These are phyloP conservation scores for Gossypium armourianum DNA, from an alignment of 441 rosid species.

Conservation along the genomic window DNA sequence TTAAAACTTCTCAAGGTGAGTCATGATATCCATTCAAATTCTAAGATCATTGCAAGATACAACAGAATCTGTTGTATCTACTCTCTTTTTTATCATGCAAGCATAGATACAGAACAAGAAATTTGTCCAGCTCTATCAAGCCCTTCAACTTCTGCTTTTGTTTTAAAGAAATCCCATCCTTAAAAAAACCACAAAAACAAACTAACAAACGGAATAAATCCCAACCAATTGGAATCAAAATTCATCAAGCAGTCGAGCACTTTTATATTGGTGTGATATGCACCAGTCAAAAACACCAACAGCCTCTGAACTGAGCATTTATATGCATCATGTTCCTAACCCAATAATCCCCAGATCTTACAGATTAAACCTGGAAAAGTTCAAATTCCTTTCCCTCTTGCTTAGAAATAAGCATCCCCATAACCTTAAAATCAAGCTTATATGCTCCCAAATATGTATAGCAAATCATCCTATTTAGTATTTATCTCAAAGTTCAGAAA, in stretches of 20 bases:
- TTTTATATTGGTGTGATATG: background rate
- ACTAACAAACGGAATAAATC: background rate
- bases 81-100: background rate
- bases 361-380: constrained; percentile 2
- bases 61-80: background rate
- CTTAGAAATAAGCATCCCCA: background rate
- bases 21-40: background rate
- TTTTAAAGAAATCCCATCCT: background rate
- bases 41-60: background rate
- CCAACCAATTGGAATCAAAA: background rate
- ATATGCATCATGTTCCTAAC: background rate
- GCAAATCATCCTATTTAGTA: background rate
- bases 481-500: background rate
- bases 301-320: background rate
- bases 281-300: background rate
- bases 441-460: background rate
- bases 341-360: background rate
- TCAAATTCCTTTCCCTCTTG: background rate
- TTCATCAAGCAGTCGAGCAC: background rate
- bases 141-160: constrained; percentile 7
- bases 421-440: background rate
- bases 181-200: background rate
- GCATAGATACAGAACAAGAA: background rate
- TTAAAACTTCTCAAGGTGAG: background rate
- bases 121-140: constrained; percentile 6